Percentiles rank a stretch among this genome's conserved stretches.
Conservation (phyloP, 2,329 filamentous ascomycete species). For the Aspergillus jensenii region DNA sequence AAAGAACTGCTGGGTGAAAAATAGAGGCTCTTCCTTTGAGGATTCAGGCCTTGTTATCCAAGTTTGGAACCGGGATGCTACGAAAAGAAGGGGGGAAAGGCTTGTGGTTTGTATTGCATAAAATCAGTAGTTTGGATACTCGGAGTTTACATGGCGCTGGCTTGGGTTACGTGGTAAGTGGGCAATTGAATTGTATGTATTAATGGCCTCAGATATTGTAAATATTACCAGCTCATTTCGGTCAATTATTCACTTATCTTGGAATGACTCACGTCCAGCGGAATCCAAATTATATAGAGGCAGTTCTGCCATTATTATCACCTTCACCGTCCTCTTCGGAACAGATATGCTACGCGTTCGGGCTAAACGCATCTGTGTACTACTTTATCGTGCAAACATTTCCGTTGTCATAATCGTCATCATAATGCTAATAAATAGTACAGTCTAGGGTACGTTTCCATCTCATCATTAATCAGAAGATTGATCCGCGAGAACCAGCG, state of each 20-base stretch:
- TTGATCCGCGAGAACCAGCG: constrained; percentile 10
- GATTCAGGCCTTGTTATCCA: neutral
- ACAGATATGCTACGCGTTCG: neutral
- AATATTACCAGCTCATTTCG: neutral
- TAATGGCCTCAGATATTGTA: neutral
- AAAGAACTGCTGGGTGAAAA: constrained; percentile 39
- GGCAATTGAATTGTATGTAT: constrained; percentile 1
- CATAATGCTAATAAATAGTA: constrained; percentile 3
- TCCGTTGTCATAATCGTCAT: neutral
- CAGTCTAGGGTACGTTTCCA: neutral
- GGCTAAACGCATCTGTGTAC: neutral
- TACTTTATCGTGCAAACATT: neutral
- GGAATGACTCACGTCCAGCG: neutral
- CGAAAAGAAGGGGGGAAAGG: neutral
- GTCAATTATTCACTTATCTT: neutral
- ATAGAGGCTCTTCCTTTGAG: constrained; percentile 13
- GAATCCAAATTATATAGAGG: neutral
- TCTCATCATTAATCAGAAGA: constrained; percentile 2
- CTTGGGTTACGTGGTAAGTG: neutral
- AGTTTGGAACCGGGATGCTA: neutral
- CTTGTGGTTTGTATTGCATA: neutral
- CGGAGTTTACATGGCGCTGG: constrained; percentile 4
- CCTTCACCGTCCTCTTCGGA: neutral
- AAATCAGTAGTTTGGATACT: neutral
- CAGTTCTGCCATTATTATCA: neutral